Percentiles rank a stretch among this genome's conserved stretches.
phyloP scores from a whole-genome alignment of 2,329 filamentous ascomycete species.

The Stagonosporopsis vannaccii region DNA sequence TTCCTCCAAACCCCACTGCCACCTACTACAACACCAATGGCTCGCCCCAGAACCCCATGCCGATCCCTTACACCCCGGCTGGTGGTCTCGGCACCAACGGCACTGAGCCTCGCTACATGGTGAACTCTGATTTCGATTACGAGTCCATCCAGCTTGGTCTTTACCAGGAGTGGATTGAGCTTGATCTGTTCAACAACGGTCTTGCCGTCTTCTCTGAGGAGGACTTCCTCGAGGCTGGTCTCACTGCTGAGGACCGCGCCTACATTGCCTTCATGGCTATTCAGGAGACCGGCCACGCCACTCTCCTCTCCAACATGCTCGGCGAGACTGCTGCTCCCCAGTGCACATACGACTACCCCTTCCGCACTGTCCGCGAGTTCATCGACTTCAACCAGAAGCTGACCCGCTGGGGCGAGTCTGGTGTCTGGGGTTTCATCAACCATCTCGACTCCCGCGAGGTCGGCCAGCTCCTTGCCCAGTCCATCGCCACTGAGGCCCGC shows the following conservation, averaged over 20 bases:
- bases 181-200: conserved; percentile 82
- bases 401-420: conserved; percentile 81
- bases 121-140: conserved; percentile 83
- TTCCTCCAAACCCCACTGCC: conserved; percentile 66
- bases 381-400: conserved; percentile 86
- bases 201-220: conserved; percentile 71
- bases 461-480: conserved; percentile 75
- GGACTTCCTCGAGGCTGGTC: conserved; percentile 73
- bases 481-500: conserved; percentile 78
- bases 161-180: conserved; percentile 85
- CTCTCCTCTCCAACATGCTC: conserved; percentile 78
- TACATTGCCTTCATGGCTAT: conserved; percentile 79
- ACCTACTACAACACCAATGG: conserved; percentile 77
- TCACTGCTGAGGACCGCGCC: conserved; percentile 72
- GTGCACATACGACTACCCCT: conserved; percentile 85
- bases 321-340: conserved; percentile 73
- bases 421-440: conserved; percentile 80
- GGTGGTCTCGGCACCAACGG: conserved; percentile 80
- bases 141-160: conserved; percentile 76
- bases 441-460: conserved; percentile 80
- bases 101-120: conserved; percentile 76
- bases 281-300: conserved; percentile 80
- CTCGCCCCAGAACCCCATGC: conserved; percentile 69
- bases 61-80: conserved; percentile 74
- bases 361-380: conserved; percentile 75